A percentile compares a stretch with the other conserved stretches of the same genome.
phyloP scores from a whole-genome alignment of 169 alveolate genomes.

The Eimeria praecox region DNA sequence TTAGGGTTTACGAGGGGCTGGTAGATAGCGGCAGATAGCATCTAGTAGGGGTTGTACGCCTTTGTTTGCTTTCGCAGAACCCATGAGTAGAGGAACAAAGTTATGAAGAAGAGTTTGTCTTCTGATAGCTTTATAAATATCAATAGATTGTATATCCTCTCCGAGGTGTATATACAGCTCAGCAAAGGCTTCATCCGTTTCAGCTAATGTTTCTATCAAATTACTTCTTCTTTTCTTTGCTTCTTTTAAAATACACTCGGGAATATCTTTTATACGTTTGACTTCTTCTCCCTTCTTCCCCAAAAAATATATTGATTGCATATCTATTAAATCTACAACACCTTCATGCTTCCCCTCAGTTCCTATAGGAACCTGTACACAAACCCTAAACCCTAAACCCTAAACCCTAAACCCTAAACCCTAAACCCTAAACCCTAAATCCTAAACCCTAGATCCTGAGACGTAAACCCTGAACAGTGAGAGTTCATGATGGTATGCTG shows the following conservation, averaged over 20 bases:
- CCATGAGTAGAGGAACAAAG: slow-evolving; percentile 96
- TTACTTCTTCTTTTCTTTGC: slow-evolving; percentile 86
- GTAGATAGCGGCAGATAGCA: slow-evolving; percentile 95
- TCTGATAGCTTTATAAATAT: slow-evolving; percentile 80
- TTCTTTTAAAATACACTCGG: slow-evolving; percentile 85
- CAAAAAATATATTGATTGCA: slow-evolving; percentile 92
- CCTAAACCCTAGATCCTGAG: neutral
- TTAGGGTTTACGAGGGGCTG: slow-evolving; percentile 82
- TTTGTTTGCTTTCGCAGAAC: slow-evolving; percentile 97
- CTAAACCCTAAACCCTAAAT: neutral
- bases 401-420: neutral
- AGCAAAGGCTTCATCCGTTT: slow-evolving; percentile 96
- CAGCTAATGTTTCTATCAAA: slow-evolving; percentile 93
- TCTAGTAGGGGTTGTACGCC: slow-evolving; percentile 97
- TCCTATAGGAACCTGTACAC: slow-evolving; percentile 92
- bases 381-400: neutral
- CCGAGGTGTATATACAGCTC: slow-evolving; percentile 90
- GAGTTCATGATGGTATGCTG: no score
- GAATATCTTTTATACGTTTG: slow-evolving; percentile 87
- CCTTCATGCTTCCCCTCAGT: slow-evolving; percentile 90
- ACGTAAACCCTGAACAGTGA: no score
- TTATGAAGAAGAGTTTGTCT: slow-evolving; percentile 84
- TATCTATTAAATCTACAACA: slow-evolving; percentile 92
- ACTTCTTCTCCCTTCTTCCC: slow-evolving; percentile 93
- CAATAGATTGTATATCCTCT: slow-evolving; percentile 1